phyloP scores from a whole-genome alignment of 805 yeast genomes.

The Barnettozyma californica region DNA sequence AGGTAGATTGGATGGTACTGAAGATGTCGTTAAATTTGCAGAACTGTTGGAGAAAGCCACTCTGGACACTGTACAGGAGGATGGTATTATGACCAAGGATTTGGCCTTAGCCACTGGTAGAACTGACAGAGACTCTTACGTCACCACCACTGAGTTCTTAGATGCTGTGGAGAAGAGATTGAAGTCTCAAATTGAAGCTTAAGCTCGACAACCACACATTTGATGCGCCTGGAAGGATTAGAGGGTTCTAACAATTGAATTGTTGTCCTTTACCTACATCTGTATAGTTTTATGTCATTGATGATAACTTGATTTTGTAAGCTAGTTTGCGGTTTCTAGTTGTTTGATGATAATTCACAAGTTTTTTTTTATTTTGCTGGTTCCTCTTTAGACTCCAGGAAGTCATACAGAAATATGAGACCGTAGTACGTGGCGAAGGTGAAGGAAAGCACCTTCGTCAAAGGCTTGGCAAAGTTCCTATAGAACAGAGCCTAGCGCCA shows the following conservation, averaged over 20 bases:
- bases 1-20: conserved; percentile 83
- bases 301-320: not conserved
- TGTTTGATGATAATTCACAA: not conserved
- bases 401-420: conserved; percentile 40
- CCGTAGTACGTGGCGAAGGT: conserved; percentile 44
- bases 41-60: conserved; percentile 76
- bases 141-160: conserved; percentile 88
- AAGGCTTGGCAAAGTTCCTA: conserved; percentile 41
- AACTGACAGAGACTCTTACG: conserved; percentile 76
- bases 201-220: not conserved
- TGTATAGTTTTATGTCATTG: not conserved
- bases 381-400: conserved; percentile 29
- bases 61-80: conserved; percentile 75
- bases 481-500: conserved; percentile 33
- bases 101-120: conserved; percentile 86
- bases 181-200: conserved; percentile 7
- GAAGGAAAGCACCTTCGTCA: conserved; percentile 37
- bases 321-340: not conserved
- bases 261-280: not conserved
- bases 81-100: conserved; percentile 93
- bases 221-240: not conserved
- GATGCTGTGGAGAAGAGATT: conserved; percentile 74
- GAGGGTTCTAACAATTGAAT: conserved; percentile 5
- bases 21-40: conserved; percentile 80
- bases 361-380: not conserved